Evolutionary conservation across 2,329 filamentous ascomycete genomes (phyloP), one percentile per base, ranked within the genome.

Genomic region (Incumbomyces delicatus): DNA sequence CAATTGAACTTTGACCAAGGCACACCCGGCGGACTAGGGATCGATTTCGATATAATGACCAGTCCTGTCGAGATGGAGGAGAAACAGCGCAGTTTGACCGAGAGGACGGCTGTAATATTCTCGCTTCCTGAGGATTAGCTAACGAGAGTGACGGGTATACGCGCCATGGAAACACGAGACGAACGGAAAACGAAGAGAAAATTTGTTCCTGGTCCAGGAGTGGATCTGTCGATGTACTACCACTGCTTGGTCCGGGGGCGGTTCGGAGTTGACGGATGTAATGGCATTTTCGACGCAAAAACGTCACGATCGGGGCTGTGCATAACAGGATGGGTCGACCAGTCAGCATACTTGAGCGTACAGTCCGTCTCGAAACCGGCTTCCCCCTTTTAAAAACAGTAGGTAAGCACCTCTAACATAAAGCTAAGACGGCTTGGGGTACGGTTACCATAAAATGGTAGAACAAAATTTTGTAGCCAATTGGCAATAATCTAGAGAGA

Each of bases 1-100:
- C 41, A 42, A 29, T 52, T 56, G 20, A 49, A 53, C 22, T 46
- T 57, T n/a, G 53, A 56, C 34, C 33, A 41, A 14, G 50, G 46
- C 10, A 47, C 53, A 4, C 52, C 50, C 1, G 30, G 32, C 10
- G 55, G 17, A 10, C 13, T 42, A 13, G 40, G 40, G 12, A 5
- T 42, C 5, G 40, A 42, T 32, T 11, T 14, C n/a, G 12, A 50
- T 5, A 44, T 48, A 6, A 44, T 43, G 16, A 29, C 42, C 38
- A 35, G 41, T 2, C 38, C 44, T 40, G 52, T 50, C 14, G 48
- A 50, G 22, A 44, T 57, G 20, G 50, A 56, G 34, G 55, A 57
- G 39, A 56, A 55, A 34, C 22, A 27, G 22, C 22, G 22, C 8
- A n/a, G 11, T 29, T 29, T 32, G 27, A 33, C 12, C n/a, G 27